Base-by-base conservation (phyloP, 2,329 filamentous ascomycete species). In the Pseudogymnoascus sp. region DNA sequence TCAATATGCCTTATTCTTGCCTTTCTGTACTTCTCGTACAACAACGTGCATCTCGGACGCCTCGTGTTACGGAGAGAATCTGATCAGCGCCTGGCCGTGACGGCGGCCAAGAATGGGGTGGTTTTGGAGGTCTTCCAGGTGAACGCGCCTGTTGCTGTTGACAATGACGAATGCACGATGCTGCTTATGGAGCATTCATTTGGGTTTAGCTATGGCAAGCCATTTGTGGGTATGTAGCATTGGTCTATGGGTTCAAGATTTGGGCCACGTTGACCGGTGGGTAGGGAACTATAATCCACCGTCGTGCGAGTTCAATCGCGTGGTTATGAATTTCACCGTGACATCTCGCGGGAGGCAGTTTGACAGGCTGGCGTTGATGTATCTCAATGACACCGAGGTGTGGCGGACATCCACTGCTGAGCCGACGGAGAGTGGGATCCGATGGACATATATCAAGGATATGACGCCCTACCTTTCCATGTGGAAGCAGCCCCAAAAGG, bases 321-420 rank as follows among this genome's bases (percentile, higher is more conserved):
- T 92, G 13, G 79, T 82, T 21, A 82, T 94, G 71, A 90, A 91
- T 68, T 81, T 94, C 65, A 92, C 87, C 0, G 85, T 88, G 12
- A 82, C 82, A 0, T 88, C 86, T 8, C 75, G 77, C 63, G 90
- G 90, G 0, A 79, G 82, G 2, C 90, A 95, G 66, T 92, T 82
- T 71, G 90, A 95, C 70, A 81, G 89, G 37, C 77, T 92, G 7
- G 90, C 83, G 3, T 72, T 86, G 30, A 85, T 94, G 79, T 94
- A 86, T 67, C 76, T 94, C 35, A 83, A 83, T 38, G 87, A 92
- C 70, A 83, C 82, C 8, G 89, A 95, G 70, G 79, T 95, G n/a
- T 94, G 88, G 77, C 79, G 89, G 21, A 92, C 89, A 1, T 91
- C 88, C 4, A 95, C 90, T 0, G 88, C 89, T 3, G 88, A 95